Evolutionary conservation across 176 grass and related monocot species (phyloP).

Genomic region (Carex kokanica): DNA sequence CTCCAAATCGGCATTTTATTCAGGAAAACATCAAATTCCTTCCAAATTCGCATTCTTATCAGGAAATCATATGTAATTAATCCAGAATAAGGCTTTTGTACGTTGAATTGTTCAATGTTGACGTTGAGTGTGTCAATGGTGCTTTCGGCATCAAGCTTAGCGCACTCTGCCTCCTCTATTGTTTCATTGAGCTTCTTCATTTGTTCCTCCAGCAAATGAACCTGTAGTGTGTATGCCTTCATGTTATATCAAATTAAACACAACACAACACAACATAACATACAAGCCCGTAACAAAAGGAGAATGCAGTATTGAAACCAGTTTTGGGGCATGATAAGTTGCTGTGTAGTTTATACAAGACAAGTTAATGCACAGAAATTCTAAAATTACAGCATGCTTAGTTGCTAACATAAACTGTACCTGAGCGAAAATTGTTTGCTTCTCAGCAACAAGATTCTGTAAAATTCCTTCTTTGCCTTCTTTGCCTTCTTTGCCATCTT

Average conservation of each 20-base stretch:
- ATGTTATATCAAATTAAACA: background rate
- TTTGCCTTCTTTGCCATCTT: background rate
- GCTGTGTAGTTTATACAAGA: too few relatives aligned
- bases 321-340: too few relatives aligned
- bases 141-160: background rate
- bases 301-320: background rate
- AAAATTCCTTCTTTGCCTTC: constrained; percentile 12
- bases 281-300: background rate
- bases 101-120: background rate
- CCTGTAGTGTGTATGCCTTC: background rate
- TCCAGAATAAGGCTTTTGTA: background rate
- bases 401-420: constrained; percentile 4
- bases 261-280: background rate
- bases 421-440: constrained; percentile 26
- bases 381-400: background rate
- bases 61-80: background rate
- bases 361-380: too few relatives aligned
- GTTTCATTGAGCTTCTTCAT: constrained; percentile 20
- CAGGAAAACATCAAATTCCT: background rate
- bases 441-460: constrained; percentile 24
- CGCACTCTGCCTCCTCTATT: background rate
- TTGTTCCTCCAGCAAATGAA: constrained; percentile 7
- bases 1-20: constrained; percentile 16
- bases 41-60: constrained; percentile 9
- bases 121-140: background rate